Percentiles rank a stretch among this genome's conserved stretches.
These are phyloP conservation scores for Backusella sp. DNA, from an alignment of 192 early-diverging fungal genomes.

Conservation along the genomic window DNA sequence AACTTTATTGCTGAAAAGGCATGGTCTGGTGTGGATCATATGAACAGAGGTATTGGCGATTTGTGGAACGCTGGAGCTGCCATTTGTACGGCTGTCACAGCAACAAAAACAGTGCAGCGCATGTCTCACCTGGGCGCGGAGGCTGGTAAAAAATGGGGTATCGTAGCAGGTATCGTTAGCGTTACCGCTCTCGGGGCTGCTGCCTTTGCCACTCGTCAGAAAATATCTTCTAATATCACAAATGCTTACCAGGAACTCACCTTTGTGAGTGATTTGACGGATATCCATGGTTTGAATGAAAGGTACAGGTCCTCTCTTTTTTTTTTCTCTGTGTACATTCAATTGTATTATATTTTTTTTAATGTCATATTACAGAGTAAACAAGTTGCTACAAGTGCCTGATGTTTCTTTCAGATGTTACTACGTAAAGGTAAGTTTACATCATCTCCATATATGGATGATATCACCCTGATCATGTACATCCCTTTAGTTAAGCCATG, in stretches of 20 bases:
- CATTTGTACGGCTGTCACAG: neutral
- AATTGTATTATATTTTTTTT: too few species aligned
- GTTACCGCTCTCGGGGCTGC: conserved; percentile 39
- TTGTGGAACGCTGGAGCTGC: neutral
- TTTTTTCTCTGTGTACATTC: neutral
- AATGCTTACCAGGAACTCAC: conserved; percentile 43
- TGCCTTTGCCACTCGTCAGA: conserved; percentile 34
- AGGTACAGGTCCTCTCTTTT: conserved; percentile 29
- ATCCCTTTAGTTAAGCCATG: neutral
- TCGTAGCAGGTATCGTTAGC: conserved; percentile 37
- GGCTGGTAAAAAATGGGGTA: conserved; percentile 35
- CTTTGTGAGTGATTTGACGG: conserved; percentile 49
- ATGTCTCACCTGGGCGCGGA: neutral
- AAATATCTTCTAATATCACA: conserved; percentile 27
- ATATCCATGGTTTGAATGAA: conserved; percentile 32
- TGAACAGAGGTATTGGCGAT: conserved; percentile 16
- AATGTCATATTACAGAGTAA: conserved; percentile 10
- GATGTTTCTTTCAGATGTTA: conserved; percentile 30
- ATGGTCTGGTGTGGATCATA: conserved; percentile 5
- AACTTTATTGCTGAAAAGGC: conserved; percentile 31
- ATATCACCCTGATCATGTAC: neutral
- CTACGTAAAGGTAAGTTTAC: conserved; percentile 21
- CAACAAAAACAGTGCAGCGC: neutral
- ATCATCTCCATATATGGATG: neutral
- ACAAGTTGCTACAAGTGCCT: conserved; percentile 7